A percentile compares a stretch with the other conserved stretches of the same genome.
Evolutionary conservation across 371 early-diverging fungal species (phyloP).

Genomic region (Mortierella sp.): DNA sequence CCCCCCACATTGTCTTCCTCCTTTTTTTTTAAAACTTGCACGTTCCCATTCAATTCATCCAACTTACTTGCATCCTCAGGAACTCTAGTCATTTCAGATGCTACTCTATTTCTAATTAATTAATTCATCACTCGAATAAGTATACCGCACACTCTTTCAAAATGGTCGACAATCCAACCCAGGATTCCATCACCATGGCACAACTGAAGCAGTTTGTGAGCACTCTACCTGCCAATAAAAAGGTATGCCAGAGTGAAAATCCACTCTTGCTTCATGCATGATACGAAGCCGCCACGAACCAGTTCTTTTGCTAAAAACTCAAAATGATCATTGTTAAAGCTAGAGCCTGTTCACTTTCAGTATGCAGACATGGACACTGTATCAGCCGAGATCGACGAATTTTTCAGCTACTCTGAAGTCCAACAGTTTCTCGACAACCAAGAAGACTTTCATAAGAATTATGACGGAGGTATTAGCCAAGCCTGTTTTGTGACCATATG

Average conservation of each 20-base stretch:
- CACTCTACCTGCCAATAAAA: constrained; percentile 42
- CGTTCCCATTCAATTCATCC: neutral
- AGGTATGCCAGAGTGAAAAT: constrained; percentile 17
- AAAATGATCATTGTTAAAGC: constrained; percentile 40
- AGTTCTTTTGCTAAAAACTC: neutral
- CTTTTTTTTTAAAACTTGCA: neutral
- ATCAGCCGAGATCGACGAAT: constrained; percentile 79
- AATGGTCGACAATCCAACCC: constrained; percentile 53
- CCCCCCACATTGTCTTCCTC: neutral
- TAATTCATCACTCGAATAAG: neutral
- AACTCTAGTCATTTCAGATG: neutral
- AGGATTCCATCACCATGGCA: constrained; percentile 56
- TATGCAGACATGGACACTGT: constrained; percentile 75
- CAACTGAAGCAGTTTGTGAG: constrained; percentile 54
- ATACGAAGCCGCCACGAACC: too few species aligned
- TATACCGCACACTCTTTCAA: neutral
- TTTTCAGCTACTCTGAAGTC: constrained; percentile 76
- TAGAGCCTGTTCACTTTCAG: constrained; percentile 66
- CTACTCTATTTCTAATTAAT: neutral
- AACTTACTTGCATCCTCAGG: neutral
- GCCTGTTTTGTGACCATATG: neutral
- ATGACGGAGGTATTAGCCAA: constrained; percentile 49
- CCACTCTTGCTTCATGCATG: too few species aligned
- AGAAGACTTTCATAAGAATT: constrained; percentile 59
- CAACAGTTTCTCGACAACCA: constrained; percentile 61